Base-by-base conservation (phyloP, 768 basidiomycete genomes). In the Lactifluus echinatus region DNA sequence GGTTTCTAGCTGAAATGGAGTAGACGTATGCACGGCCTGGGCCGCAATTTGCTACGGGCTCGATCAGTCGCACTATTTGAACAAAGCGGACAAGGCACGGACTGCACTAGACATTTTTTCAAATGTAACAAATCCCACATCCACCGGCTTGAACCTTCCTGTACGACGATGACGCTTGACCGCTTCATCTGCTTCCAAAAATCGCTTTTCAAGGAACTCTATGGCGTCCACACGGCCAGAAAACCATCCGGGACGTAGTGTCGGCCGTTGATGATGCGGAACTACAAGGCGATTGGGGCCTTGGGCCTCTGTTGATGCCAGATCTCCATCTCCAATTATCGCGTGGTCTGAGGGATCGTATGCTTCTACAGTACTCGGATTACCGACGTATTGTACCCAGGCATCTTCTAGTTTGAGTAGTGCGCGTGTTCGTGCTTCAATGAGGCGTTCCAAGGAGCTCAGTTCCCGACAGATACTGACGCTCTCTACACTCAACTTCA, bases 31-130 rank as follows among this genome's bases (percentile, higher is more conserved):
- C 0, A 87, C 87, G 1, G 84, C 78, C 70, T 97, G 94, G 6
- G 88, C 76, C 1, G 92, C 94, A 42, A 89, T 85, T 87, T 99
- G 94, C 79, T 88, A 62, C 0, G 11, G 58, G 36, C 29, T 23
- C 14, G 17, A 62, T 42, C 21, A 31, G n/a, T n/a, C 57, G 33
- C 40, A 43, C 21, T 26, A 7, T 17, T 29, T 17, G 36, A 42
- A 28, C n/a, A 33, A 43, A 7, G 23, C 1, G 12, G 34, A 3
- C 24, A 50, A 47, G 37, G 24, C 49, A 42, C 87, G 67, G 68
- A 93, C 91, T 24, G 93, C 91, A 64, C 85, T 87, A 1, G 90
- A 88, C 83, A 94, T 90, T 66, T 91, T 91, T 72, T 96, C 92
- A 64, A 99, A 97, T 0, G 96, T 98, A 19, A 98, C 89, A 66